phyloP scores from a whole-genome alignment of 1,139 yeast species.

The Candida mesenterica region DNA sequence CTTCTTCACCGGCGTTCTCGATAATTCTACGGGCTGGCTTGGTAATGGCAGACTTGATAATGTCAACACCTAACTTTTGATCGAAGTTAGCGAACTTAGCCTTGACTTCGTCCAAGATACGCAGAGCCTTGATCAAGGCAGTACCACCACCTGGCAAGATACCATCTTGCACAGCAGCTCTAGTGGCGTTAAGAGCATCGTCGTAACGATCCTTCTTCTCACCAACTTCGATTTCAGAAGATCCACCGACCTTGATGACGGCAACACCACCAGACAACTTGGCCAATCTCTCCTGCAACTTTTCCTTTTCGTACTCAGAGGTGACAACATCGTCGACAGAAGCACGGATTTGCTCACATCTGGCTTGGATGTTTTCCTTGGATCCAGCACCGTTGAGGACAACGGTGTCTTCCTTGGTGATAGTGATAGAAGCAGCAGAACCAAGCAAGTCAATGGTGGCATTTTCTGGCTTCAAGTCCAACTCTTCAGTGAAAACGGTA shows the following conservation, averaged over 20 bases:
- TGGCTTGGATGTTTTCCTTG: slow-evolving; percentile 80
- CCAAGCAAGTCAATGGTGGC: slow-evolving; percentile 92
- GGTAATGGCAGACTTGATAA: slow-evolving; percentile 91
- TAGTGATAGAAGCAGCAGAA: slow-evolving; percentile 86
- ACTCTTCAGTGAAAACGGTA: slow-evolving; percentile 97
- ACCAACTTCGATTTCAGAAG: slow-evolving; percentile 98
- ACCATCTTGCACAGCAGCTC: slow-evolving; percentile 99
- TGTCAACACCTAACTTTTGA: slow-evolving; percentile 96
- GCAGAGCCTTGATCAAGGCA: slow-evolving; percentile 93
- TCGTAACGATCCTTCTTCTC: slow-evolving; percentile 99
- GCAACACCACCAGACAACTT: slow-evolving; percentile 99
- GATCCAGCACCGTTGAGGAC: slow-evolving; percentile 93
- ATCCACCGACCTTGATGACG: slow-evolving; percentile 96
- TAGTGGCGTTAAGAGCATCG: slow-evolving; percentile 97
- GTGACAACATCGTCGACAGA: slow-evolving; percentile 74
- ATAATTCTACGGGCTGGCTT: slow-evolving; percentile 97
- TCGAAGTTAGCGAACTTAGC: slow-evolving; percentile 80
- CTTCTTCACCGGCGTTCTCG: slow-evolving; percentile 99
- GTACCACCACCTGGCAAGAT: slow-evolving; percentile 99
- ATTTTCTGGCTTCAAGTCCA: slow-evolving; percentile 96
- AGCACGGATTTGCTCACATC: slow-evolving; percentile 96
- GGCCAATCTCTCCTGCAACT: slow-evolving; percentile 97
- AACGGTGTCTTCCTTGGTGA: slow-evolving; percentile 97
- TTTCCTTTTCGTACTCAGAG: slow-evolving; percentile 94
- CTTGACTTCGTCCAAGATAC: slow-evolving; percentile 72